These are phyloP conservation scores for Butyriboletus loyo DNA, from an alignment of 768 basidiomycete species.

Conservation along the genomic window DNA sequence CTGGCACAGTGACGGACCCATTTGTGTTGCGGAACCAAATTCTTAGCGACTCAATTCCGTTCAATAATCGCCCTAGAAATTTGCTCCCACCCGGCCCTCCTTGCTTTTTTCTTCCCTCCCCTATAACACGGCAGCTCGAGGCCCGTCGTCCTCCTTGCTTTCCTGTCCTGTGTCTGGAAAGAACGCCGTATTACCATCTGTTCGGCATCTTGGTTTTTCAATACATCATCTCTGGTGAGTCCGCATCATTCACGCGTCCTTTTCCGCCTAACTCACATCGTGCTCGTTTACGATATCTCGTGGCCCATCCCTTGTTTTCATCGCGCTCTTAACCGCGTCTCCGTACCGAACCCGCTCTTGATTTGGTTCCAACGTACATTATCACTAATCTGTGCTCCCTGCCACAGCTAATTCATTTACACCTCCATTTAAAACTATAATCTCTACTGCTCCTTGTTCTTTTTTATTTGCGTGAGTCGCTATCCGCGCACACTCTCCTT, in stretches of 20 bases:
- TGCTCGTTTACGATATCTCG: constrained; percentile 32
- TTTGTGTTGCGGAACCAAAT: constrained; percentile 36
- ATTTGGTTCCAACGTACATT: constrained; percentile 21
- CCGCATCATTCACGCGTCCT: constrained; percentile 30
- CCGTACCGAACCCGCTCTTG: constrained; percentile 27
- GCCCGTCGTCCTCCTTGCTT: constrained; percentile 24
- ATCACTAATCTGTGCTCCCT: constrained; percentile 23
- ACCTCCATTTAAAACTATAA: constrained; percentile 33
- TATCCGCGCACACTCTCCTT: constrained; percentile 3
- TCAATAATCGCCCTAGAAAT: constrained; percentile 34
- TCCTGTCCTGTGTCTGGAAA: constrained; percentile 19
- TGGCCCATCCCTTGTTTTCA: constrained; percentile 18
- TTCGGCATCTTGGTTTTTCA: constrained; percentile 23
- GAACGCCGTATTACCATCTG: constrained; percentile 13
- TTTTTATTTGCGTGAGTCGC: constrained; percentile 30
- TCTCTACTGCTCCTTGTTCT: constrained; percentile 23
- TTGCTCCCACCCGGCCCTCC: constrained; percentile 28
- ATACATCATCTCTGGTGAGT: constrained; percentile 35
- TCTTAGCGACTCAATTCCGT: constrained; percentile 37
- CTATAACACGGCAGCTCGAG: constrained; percentile 24
- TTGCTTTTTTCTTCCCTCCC: constrained; percentile 31
- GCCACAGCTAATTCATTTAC: constrained; percentile 37
- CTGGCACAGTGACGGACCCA: constrained; percentile 26
- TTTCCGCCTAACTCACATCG: constrained; percentile 27
- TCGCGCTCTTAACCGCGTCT: constrained; percentile 32